These are phyloP conservation scores for Nigrograna mackinnonii DNA, from an alignment of 2,329 filamentous ascomycete species.

Conservation along the genomic window DNA sequence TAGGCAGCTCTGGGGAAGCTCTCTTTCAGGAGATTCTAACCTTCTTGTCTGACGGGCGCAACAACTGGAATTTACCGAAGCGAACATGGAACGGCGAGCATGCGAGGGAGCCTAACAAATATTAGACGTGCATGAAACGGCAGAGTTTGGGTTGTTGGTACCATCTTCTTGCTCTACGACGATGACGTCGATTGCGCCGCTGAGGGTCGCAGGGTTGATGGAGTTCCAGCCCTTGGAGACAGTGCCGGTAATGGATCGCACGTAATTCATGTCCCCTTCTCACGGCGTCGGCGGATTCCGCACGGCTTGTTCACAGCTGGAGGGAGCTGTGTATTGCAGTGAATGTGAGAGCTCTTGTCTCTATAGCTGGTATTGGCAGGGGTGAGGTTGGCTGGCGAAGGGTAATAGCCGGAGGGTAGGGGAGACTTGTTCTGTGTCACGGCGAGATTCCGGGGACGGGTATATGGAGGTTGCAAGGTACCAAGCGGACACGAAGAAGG, in stretches of 20 bases:
- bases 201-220: slow-evolving; percentile 96
- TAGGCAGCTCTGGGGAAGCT: not conserved
- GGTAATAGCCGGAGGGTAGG: no score
- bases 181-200: slow-evolving; percentile 97
- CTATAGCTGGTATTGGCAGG: no score
- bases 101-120: slow-evolving; percentile 62
- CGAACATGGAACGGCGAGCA: slow-evolving; percentile 98
- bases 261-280: slow-evolving; percentile 84
- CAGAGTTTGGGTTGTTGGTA: slow-evolving; percentile 23
- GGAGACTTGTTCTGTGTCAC: no score
- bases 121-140: not conserved
- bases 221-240: slow-evolving; percentile 99
- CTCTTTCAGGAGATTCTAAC: slow-evolving; percentile 23
- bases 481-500: no score
- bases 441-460: no score
- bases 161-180: slow-evolving; percentile 97
- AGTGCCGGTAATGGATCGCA: slow-evolving; percentile 89
- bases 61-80: slow-evolving; percentile 96
- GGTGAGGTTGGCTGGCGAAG: no score
- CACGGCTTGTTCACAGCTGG: slow-evolving; percentile 1
- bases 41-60: slow-evolving; percentile 97
- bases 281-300: slow-evolving; percentile 5
- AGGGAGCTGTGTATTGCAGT: slow-evolving; percentile 1
- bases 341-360: no score
- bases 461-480: no score